Percentiles rank a stretch among this genome's conserved stretches.
Conservation (phyloP, 1,139 yeast genomes). For the Hyphopichia pseudoburtonii region DNA sequence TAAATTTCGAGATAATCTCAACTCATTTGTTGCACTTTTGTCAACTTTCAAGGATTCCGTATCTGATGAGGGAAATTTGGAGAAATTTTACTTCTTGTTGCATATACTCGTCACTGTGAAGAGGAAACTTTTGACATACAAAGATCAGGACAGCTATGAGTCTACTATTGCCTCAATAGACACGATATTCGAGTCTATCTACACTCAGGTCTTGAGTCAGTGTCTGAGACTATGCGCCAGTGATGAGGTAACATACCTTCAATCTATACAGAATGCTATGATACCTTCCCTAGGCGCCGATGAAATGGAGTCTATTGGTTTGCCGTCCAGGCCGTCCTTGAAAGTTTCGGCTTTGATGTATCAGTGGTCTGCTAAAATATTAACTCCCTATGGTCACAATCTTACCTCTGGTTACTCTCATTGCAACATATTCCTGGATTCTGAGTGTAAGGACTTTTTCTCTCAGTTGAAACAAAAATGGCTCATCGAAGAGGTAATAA, state of each 20-base stretch:
- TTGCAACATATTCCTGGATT: slow-evolving; percentile 23
- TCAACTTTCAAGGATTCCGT: not conserved
- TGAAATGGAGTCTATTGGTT: slow-evolving; percentile 10
- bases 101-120: slow-evolving; percentile 12
- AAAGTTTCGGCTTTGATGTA: slow-evolving; percentile 22
- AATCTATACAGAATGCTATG: not conserved
- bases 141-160: not conserved
- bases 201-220: slow-evolving; percentile 8
- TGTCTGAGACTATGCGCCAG: slow-evolving; percentile 7
- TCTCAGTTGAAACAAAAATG: slow-evolving; percentile 27
- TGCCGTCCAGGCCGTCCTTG: slow-evolving; percentile 25
- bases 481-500: slow-evolving; percentile 12
- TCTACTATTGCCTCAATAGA: slow-evolving; percentile 1
- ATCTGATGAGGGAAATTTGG: slow-evolving; percentile 4
- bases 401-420: slow-evolving; percentile 14
- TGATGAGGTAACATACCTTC: not conserved
- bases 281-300: slow-evolving; percentile 2
- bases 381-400: slow-evolving; percentile 9
- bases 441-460: slow-evolving; percentile 17
- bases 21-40: slow-evolving; percentile 6
- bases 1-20: slow-evolving; percentile 14
- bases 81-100: slow-evolving; percentile 13
- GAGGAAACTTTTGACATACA: not conserved
- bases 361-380: slow-evolving; percentile 18
- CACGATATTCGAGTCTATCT: slow-evolving; percentile 7